phyloP scores from a whole-genome alignment of 768 basidiomycete species.

The Leccinellum rugosiceps region DNA sequence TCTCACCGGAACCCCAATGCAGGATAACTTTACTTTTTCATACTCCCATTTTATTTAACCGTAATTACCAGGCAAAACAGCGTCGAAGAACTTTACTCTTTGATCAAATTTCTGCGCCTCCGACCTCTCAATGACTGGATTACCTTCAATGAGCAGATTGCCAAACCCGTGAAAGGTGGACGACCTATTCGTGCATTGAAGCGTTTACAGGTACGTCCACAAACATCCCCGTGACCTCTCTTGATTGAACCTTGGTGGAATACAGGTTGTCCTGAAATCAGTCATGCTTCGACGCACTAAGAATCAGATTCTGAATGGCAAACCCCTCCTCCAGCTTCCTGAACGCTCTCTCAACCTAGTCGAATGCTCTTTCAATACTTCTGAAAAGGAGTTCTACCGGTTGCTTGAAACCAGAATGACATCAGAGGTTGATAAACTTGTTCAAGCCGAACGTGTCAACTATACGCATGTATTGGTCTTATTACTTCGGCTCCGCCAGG shows the following conservation, averaged over 20 bases:
- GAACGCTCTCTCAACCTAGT: constrained; percentile 67
- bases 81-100: constrained; percentile 84
- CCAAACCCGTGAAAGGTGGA: constrained; percentile 73
- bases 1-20: constrained; percentile 82
- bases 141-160: constrained; percentile 76
- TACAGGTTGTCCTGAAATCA: constrained; percentile 71
- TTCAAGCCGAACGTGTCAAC: constrained; percentile 48
- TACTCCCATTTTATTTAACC: neutral
- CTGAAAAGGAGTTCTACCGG: constrained; percentile 79
- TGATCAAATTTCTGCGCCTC: constrained; percentile 85
- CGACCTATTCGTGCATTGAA: constrained; percentile 71
- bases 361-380: constrained; percentile 70
- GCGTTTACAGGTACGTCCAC: constrained; percentile 60
- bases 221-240: neutral
- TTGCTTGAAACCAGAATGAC: constrained; percentile 68
- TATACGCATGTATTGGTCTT: constrained; percentile 72
- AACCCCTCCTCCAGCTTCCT: constrained; percentile 79
- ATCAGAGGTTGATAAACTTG: constrained; percentile 63
- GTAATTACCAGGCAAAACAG: constrained; percentile 67
- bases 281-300: constrained; percentile 92
- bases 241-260: neutral
- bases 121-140: constrained; percentile 79
- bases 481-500: constrained; percentile 85
- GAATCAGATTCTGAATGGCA: constrained; percentile 67
- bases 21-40: constrained; percentile 6